A percentile compares a stretch with the other conserved stretches of the same genome.
These are phyloP conservation scores for Alternaria conjuncta DNA, from an alignment of 2,329 filamentous ascomycete species.

Conservation along the genomic window DNA sequence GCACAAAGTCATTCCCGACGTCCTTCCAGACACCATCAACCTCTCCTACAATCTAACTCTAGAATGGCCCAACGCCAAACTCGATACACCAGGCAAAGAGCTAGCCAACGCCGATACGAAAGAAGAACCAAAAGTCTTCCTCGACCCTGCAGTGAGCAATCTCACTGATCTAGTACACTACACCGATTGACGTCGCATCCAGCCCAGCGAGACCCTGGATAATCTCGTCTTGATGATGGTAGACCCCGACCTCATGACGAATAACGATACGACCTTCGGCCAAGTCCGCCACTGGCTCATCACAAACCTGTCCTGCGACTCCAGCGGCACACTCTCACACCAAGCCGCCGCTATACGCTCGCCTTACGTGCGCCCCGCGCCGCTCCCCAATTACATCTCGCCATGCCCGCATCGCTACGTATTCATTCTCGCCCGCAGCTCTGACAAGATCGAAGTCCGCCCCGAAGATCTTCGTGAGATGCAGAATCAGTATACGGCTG, in stretches of 20 bases:
- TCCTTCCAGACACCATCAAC: conserved; percentile 14
- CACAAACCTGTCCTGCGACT: conserved; percentile 18
- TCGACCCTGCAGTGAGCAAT: conserved; percentile 17
- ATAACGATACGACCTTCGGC: conserved; percentile 28
- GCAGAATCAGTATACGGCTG: conserved; percentile 24
- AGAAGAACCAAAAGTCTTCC: conserved; percentile 19
- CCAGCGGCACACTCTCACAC: conserved; percentile 14
- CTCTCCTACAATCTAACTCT: conserved; percentile 20
- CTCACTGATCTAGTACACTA: too few species aligned
- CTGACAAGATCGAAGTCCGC: conserved; percentile 13
- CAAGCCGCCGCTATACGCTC: conserved; percentile 15
- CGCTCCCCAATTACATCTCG: conserved; percentile 20
- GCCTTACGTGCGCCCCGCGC: conserved; percentile 26
- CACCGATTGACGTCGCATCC: not conserved
- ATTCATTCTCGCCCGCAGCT: conserved; percentile 22
- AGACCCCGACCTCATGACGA: conserved; percentile 32
- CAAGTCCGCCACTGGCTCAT: conserved; percentile 34
- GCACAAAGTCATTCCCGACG: conserved; percentile 28
- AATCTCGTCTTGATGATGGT: conserved; percentile 27
- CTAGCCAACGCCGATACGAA: conserved; percentile 23
- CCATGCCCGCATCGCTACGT: conserved; percentile 28
- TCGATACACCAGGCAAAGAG: conserved; percentile 21
- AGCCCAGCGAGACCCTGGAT: conserved; percentile 18
- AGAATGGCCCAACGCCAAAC: conserved; percentile 20
- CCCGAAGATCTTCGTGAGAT: conserved; percentile 23